Evolutionary conservation across 2,329 filamentous ascomycete species (phyloP).

Genomic region (Penicillium brasilianum): DNA sequence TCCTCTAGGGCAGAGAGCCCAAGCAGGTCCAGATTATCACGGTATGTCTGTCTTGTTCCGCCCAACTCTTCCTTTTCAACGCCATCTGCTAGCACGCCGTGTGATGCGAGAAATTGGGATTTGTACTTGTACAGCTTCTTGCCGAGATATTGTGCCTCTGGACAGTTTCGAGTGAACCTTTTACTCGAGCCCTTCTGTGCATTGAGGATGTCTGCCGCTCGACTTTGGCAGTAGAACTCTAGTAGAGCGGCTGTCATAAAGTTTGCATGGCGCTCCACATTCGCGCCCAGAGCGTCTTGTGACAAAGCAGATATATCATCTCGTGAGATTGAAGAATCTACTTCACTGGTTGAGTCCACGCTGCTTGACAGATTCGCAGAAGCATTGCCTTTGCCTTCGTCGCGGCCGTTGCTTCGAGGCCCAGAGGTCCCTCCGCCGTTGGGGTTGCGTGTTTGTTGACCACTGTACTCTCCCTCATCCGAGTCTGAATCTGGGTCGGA

Average conservation of each 20-base stretch:
- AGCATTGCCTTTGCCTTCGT: slow-evolving; percentile 8
- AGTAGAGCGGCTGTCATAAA: slow-evolving; percentile 52
- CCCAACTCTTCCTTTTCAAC: slow-evolving; percentile 47
- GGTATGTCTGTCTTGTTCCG: slow-evolving; percentile 46
- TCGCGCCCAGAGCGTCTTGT: slow-evolving; percentile 36
- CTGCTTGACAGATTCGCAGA: slow-evolving; percentile 1
- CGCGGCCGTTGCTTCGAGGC: background rate
- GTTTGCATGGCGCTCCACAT: slow-evolving; percentile 45
- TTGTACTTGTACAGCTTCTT: slow-evolving; percentile 49
- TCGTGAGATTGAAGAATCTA: slow-evolving; percentile 26
- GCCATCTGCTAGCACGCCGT: slow-evolving; percentile 48
- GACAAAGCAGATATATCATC: slow-evolving; percentile 26
- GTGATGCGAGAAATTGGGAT: slow-evolving; percentile 48
- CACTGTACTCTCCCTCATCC: slow-evolving; percentile 16
- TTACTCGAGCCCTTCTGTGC: slow-evolving; percentile 40
- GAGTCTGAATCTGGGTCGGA: slow-evolving; percentile 41
- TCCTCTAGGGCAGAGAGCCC: slow-evolving; percentile 45
- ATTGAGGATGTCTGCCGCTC: slow-evolving; percentile 53
- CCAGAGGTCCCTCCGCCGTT: background rate
- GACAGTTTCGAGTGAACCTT: slow-evolving; percentile 47
- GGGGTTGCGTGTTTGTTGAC: slow-evolving; percentile 21
- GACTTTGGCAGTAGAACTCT: slow-evolving; percentile 51
- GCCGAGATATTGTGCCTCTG: slow-evolving; percentile 50
- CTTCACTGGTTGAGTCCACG: slow-evolving; percentile 14
- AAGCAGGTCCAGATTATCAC: slow-evolving; percentile 50